A percentile compares a stretch with the other conserved stretches of the same genome.
Conservation (phyloP, 2,329 filamentous ascomycete genomes). For the Cytospora leucostoma region DNA sequence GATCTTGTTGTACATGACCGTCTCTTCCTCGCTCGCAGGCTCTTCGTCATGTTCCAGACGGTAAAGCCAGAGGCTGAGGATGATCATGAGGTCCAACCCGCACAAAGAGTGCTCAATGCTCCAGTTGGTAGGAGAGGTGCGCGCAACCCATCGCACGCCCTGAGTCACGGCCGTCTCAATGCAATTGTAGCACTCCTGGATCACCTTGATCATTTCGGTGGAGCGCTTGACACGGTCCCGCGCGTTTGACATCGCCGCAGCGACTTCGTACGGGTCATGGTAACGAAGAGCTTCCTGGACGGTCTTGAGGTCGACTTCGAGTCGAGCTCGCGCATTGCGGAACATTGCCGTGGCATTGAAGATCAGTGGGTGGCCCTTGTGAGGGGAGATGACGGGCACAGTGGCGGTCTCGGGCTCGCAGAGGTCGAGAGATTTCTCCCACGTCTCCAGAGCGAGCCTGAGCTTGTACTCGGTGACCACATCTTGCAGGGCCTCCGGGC, state of each 20-base stretch:
- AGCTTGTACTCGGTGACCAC: constrained; percentile 99
- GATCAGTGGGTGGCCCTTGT: constrained; percentile 93
- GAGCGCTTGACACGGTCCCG: constrained; percentile 93
- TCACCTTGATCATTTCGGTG: constrained; percentile 97
- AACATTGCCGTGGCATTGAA: constrained; percentile 99
- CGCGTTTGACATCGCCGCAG: constrained; percentile 92
- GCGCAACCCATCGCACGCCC: constrained; percentile 96
- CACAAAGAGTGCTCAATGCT: constrained; percentile 97
- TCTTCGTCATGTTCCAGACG: constrained; percentile 99
- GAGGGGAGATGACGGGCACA: constrained; percentile 87
- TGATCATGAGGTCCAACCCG: constrained; percentile 95
- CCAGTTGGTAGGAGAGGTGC: constrained; percentile 97
- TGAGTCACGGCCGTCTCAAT: constrained; percentile 94
- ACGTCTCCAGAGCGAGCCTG: constrained; percentile 92
- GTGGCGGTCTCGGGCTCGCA: constrained; percentile 89
- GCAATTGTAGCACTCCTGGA: constrained; percentile 96
- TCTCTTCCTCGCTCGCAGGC: constrained; percentile 79
- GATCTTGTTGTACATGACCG: constrained; percentile 89
- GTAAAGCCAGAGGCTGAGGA: constrained; percentile 96
- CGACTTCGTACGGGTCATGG: constrained; percentile 96
- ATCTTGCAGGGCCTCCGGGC: constrained; percentile 94
- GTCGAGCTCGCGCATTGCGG: constrained; percentile 85
- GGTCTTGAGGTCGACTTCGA: constrained; percentile 93
- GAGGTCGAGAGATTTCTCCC: constrained; percentile 92
- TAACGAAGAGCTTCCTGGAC: constrained; percentile 96